Evolutionary conservation across 768 basidiomycete species (phyloP), one percentile per base, ranked within the genome.

Genomic region (Termitomyces sp.): DNA sequence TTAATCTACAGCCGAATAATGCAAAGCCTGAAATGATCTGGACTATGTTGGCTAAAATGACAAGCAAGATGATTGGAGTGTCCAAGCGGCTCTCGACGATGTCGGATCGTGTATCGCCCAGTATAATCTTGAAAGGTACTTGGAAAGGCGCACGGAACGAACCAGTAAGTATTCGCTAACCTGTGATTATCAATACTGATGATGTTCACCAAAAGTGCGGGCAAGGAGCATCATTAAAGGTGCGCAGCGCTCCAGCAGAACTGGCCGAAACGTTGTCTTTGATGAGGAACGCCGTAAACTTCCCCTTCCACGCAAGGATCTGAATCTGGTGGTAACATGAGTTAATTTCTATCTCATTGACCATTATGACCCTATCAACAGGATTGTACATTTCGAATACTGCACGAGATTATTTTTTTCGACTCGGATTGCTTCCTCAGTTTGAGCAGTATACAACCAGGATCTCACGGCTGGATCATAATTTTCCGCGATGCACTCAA

Each of bases 401-500:
- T 60, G 19, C 57, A 54, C 21, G 55, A 61, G 33, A 56, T 63
- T 46, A n/a, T 56, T 8, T 60, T 63, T 37, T 38, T 47, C 14
- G 41, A 55, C 3, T 53, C 55, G 3, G 62, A 63, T 54, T 58
- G 55, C 35, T 63, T 61, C 42, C 5, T 42, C 28, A 52, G 53
- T 12, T 44, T 61, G 37, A 51, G 60, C n/a, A 30, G 19, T 43
- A 23, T 63, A 21, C 45, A 37, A 1, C 62, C 55, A 42, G 62
- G 54, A 35, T 30, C 43, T 37, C 60, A 61, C 38, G 60, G 60
- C 5, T 59, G 57, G 60, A 33, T 59, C 15, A 61, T 63, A 38
- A 40, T 55, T 8, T 61, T 61, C 41, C 59, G 60, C 45, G 57
- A 60, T 9, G 59, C 55, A 38, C 61, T 60, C 17, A 54, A 54